phyloP scores from a whole-genome alignment of 345 rosid genomes.

The Conringia planisiliqua region DNA sequence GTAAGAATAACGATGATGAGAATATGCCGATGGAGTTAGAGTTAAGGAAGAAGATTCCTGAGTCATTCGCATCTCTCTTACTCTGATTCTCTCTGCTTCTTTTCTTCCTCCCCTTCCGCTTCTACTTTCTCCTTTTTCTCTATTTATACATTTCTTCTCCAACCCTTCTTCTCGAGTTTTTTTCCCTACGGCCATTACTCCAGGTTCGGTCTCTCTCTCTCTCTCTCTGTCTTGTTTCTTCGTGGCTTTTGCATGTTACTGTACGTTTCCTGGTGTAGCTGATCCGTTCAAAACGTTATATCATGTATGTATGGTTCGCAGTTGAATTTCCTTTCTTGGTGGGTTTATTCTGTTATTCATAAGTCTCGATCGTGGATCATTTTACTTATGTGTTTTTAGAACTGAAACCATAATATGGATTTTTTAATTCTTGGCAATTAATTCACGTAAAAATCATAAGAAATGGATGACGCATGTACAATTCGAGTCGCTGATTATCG shows the following conservation, averaged over 20 bases:
- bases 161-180: neutral
- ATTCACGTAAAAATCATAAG: neutral
- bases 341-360: neutral
- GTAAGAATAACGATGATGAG: neutral
- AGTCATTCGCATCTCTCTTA: conserved; percentile 35
- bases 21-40: conserved; percentile 27
- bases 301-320: neutral
- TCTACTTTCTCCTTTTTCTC: neutral
- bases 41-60: conserved; percentile 31
- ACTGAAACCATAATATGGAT: neutral
- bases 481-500: neutral
- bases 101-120: neutral
- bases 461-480: neutral
- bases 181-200: conserved; percentile 4
- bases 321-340: neutral
- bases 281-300: neutral
- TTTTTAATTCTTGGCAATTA: neutral
- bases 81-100: conserved; percentile 21
- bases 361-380: neutral
- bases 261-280: neutral
- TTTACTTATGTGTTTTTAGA: neutral
- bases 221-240: neutral
- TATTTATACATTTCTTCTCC: conserved; percentile 19
- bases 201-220: conserved; percentile 23
- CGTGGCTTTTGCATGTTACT: neutral